Conservation (phyloP, 352 stramenopile genomes). For the Pythium periplocum region DNA sequence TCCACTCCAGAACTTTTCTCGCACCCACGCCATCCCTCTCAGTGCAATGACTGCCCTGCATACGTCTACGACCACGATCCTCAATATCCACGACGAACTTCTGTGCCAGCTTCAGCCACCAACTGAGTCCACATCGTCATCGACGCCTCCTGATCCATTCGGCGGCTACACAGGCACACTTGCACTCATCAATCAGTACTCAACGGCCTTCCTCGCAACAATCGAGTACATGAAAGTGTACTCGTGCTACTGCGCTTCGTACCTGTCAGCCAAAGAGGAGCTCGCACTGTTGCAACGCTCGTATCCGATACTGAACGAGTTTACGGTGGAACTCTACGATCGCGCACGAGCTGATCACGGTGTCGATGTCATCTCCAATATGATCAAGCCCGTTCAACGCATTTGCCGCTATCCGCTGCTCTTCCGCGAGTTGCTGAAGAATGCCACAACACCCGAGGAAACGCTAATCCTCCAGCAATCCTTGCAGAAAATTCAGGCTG, state of each 20-base stretch:
- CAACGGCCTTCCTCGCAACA: constrained; percentile 30
- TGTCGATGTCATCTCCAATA: constrained; percentile 43
- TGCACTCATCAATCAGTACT: constrained; percentile 13
- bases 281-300: constrained; percentile 32
- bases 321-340: constrained; percentile 21
- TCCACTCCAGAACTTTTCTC: constrained; percentile 22
- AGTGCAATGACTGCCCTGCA: constrained; percentile 24
- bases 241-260: constrained; percentile 55
- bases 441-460: constrained; percentile 26
- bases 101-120: constrained; percentile 15
- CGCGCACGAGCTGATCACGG: constrained; percentile 7
- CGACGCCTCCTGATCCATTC: constrained; percentile 7
- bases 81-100: constrained; percentile 30
- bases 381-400: constrained; percentile 72
- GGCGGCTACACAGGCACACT: constrained; percentile 17
- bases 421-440: constrained; percentile 38
- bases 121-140: constrained; percentile 2
- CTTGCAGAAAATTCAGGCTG: constrained; percentile 36
- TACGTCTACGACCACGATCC: constrained; percentile 26
- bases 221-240: constrained; percentile 74
- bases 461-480: constrained; percentile 25
- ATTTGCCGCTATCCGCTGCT: constrained; percentile 68
- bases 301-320: constrained; percentile 15
- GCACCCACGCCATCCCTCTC: constrained; percentile 18
- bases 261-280: constrained; percentile 38